A percentile compares a stretch with the other conserved stretches of the same genome.
phyloP scores from a whole-genome alignment of 192 early-diverging fungal genomes.

The Backusella liffmaniae region DNA sequence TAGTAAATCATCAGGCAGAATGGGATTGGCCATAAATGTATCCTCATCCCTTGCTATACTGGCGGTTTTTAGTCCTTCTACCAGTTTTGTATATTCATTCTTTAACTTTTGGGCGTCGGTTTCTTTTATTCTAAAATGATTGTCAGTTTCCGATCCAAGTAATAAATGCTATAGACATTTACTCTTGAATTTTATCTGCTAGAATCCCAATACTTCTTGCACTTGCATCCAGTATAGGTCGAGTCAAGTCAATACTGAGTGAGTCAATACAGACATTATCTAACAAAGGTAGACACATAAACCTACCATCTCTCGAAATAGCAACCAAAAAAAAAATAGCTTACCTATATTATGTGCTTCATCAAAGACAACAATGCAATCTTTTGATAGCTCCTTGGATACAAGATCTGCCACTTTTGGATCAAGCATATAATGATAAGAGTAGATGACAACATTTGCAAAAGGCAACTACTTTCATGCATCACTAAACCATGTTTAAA shows the following conservation, averaged over 20 bases:
- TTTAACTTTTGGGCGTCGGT: conserved; percentile 87
- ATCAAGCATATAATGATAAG: conserved; percentile 99
- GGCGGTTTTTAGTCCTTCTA: conserved; percentile 83
- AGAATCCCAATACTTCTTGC: conserved; percentile 75
- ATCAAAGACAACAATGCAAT: conserved; percentile 98
- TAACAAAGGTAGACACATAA: conserved; percentile 23
- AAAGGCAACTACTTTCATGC: conserved; percentile 60
- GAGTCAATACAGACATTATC: conserved; percentile 99
- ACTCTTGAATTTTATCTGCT: conserved; percentile 70
- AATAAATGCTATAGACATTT: conserved; percentile 15
- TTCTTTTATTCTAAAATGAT: conserved; percentile 65
- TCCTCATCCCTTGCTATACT: conserved; percentile 78
- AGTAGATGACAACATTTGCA: conserved; percentile 97
- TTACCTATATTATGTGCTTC: conserved; percentile 99
- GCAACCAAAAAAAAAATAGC: neutral
- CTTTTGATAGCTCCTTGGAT: conserved; percentile 91
- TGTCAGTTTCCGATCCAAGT: neutral
- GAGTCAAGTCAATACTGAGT: conserved; percentile 90
- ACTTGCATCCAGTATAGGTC: conserved; percentile 88
- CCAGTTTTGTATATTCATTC: conserved; percentile 86
- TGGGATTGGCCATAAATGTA: conserved; percentile 90
- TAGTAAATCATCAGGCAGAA: conserved; percentile 90
- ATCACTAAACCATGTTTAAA: neutral
- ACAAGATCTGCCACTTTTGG: conserved; percentile 99
- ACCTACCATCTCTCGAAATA: neutral